Evolutionary conservation across 305 asterid genomes (phyloP).

Genomic region (Striga hermonthica): DNA sequence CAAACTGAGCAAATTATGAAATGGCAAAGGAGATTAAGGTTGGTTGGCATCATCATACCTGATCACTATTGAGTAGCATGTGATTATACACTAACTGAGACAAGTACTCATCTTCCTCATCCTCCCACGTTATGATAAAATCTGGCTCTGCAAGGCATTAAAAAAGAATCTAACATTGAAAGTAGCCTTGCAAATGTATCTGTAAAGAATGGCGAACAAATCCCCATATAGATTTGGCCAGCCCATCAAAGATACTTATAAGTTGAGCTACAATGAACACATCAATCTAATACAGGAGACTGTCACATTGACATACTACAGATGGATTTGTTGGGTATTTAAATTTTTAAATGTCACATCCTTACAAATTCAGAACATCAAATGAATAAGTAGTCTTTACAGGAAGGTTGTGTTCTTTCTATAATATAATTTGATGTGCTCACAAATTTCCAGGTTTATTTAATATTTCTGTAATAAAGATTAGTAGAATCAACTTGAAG

Average conservation of each 20-base stretch:
- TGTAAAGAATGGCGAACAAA: constrained; percentile 17
- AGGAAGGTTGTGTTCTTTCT: not conserved
- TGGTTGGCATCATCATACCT: constrained; percentile 49
- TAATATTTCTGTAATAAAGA: constrained; percentile 16
- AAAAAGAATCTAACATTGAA: constrained; percentile 37
- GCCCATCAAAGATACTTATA: constrained; percentile 12
- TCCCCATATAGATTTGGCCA: constrained; percentile 22
- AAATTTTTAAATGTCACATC: constrained; percentile 2
- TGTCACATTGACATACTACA: constrained; percentile 19
- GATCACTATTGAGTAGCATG: constrained; percentile 67
- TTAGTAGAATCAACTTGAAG: not conserved
- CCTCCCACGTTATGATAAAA: constrained; percentile 57
- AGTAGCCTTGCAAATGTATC: constrained; percentile 19
- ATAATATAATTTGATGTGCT: constrained; percentile 3
- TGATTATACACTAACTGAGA: constrained; percentile 67
- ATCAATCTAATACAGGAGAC: constrained; percentile 15
- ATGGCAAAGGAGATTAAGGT: constrained; percentile 24
- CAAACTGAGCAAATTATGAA: constrained; percentile 10
- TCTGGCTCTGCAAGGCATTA: constrained; percentile 47
- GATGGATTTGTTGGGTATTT: constrained; percentile 13
- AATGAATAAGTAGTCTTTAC: constrained; percentile 4
- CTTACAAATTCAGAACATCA: constrained; percentile 12
- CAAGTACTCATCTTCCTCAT: constrained; percentile 88
- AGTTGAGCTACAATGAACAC: constrained; percentile 17
- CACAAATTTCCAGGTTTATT: not conserved